Conservation (phyloP, 139 green algal species). For the Picochlorum sp. region DNA sequence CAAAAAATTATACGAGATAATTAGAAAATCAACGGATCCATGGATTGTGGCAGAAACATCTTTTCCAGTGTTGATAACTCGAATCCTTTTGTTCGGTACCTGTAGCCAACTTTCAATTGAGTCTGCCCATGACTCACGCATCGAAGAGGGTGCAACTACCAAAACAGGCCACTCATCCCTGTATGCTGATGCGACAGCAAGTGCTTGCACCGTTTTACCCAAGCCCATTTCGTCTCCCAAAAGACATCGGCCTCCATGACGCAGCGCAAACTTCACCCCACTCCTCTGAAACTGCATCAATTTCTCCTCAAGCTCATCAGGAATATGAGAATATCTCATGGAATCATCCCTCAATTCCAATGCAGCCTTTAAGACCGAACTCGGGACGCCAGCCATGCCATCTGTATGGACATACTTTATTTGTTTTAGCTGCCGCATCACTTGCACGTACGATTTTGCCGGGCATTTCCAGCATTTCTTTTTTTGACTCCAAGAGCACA, state of each 20-base stretch:
- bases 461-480: too few species aligned
- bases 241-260: slow-evolving; percentile 51
- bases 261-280: slow-evolving; percentile 64
- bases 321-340: slow-evolving; percentile 26
- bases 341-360: slow-evolving; percentile 22
- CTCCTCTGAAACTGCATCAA: slow-evolving; percentile 54
- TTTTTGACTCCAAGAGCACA: too few species aligned
- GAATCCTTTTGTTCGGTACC: slow-evolving; percentile 28
- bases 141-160: slow-evolving; percentile 62
- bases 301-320: slow-evolving; percentile 19
- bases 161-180: slow-evolving; percentile 67
- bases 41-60: slow-evolving; percentile 1
- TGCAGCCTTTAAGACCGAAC: background rate
- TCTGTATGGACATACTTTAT: too few species aligned
- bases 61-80: slow-evolving; percentile 23
- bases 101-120: slow-evolving; percentile 53
- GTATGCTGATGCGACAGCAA: slow-evolving; percentile 53
- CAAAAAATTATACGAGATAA: slow-evolving; percentile 85
- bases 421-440: too few species aligned
- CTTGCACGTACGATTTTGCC: too few species aligned
- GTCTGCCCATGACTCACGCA: slow-evolving; percentile 58
- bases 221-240: slow-evolving; percentile 50
- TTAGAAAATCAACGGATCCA: slow-evolving; percentile 24
- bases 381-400: too few species aligned
- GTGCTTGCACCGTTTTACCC: slow-evolving; percentile 69